Base-by-base conservation (phyloP, 2,329 filamentous ascomycete genomes). In the Hypoxylon sp. region DNA sequence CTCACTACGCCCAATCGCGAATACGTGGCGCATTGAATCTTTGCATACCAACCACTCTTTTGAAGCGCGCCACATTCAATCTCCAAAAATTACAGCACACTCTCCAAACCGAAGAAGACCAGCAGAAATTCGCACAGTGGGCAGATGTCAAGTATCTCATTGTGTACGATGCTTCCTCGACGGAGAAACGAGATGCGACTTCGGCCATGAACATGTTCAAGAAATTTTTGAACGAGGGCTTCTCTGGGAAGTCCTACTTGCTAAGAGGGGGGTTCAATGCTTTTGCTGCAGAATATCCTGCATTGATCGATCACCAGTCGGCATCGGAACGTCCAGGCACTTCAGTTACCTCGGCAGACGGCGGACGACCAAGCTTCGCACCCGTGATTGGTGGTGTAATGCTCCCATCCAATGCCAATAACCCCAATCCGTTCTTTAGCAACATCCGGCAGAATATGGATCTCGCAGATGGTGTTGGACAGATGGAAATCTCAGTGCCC, bases 391-490 rank as follows among this genome's bases (percentile, higher is more conserved):
- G 95, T 64, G 95, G 95, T 6, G 97, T 97, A 69, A 88, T 89
- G 65, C 89, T 98, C 78, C 96, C 96, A 0, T 83, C 83, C 42
- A 86, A 88, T 0, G 86, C 89, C 71, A 89, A 89, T 66, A 88
- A 89, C 0, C 86, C 89, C 0, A 97, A 97, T 74, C 94, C 95
- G 0, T 98, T 99, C 82, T 98, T 98, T 79, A 90, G 90, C 68
- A 98, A 98, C 71, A 98, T 99, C 74, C 90, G 96, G 47, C 96
- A 98, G 79, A 97, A 98, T 71, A 95, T 97, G 88, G 96, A 98
- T 76, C 84, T 99, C 17, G 91, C 97, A 32, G 94, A 93, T 72
- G 96, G 96, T 19, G 95, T 98, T 10, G 96, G 96, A 0, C 94
- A 97, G 74, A 89, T 90, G 74, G 86, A 89, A n/a, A 77, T 89